Base-by-base conservation (phyloP, 805 yeast species). In the Yarrowia keelungensis region DNA sequence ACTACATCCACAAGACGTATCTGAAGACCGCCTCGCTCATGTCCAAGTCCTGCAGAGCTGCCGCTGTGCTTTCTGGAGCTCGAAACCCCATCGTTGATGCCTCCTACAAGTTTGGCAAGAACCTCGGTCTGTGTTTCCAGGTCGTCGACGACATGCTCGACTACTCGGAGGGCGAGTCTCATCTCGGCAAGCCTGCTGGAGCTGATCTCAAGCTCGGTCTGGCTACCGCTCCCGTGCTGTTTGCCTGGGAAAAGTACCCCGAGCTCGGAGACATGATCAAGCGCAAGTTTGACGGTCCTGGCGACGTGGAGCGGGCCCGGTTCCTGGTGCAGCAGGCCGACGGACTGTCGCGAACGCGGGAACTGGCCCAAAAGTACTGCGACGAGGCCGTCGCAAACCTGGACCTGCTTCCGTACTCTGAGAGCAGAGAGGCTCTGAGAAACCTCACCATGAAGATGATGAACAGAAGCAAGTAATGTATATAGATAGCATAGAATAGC, bases 91-190 rank as follows among this genome's bases (percentile, higher is more conserved):
- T 91, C n/a, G 87, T 93, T 67, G 97, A 95, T 70, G 84, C 88
- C 70, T 89, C 96, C 74, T 95, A 94, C 78, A 88, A 90, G 73
- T 95, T 90, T 78, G 99, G 99, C 61, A 85, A 97, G 73, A 92
- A 93, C 77, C 81, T 95, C 69, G 99, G 99, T 0, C 84, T 95
- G 47, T 95, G 98, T 76, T 95, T 95, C 84, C 99, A 94, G 80
- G 84, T 95, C 70, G 96, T 95, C 19, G 99, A 95, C 79, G 99
- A 95, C 78, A 87, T 94, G 88, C 84, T 95, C 72, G 99, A 95
- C 79, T 95, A 91, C 78, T 92, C 98, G 0, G 88, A 92, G n/a
- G 87, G 93, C 39, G 91, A 91, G 19, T 86, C 86, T 50, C 87
- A 90, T 65, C 81, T 95, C 69, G 99, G 99, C 45, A 95, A 95